Evolutionary conservation across 2,329 filamentous ascomycete species (phyloP).

Genomic region (Penicillium sumatraense): DNA sequence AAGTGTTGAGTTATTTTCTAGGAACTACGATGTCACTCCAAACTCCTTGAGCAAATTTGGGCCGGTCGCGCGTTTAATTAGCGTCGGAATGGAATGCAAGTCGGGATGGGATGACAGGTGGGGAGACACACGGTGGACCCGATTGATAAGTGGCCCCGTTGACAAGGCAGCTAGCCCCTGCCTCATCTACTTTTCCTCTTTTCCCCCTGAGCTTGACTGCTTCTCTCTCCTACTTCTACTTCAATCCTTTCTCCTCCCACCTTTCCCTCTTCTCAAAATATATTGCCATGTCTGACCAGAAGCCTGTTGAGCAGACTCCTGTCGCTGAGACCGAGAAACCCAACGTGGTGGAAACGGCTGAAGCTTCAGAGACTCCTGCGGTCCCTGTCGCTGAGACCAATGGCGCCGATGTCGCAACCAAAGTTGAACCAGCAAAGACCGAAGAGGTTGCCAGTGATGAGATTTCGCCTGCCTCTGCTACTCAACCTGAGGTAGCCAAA

Average conservation of each 20-base stretch:
- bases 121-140: slow-evolving; percentile 8
- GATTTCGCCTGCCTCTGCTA: slow-evolving; percentile 7
- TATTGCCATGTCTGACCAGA: slow-evolving; percentile 26
- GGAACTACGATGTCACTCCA: too few species aligned
- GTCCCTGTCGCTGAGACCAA: slow-evolving; percentile 8
- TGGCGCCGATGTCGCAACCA: slow-evolving; percentile 4
- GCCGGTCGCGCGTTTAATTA: neutral
- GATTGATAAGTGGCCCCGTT: slow-evolving; percentile 23
- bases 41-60: neutral
- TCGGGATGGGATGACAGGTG: slow-evolving; percentile 17
- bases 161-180: slow-evolving; percentile 22
- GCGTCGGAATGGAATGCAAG: neutral
- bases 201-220: slow-evolving; percentile 15
- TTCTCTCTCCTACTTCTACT: neutral
- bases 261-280: neutral
- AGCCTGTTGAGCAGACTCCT: slow-evolving; percentile 22
- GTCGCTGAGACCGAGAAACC: slow-evolving; percentile 21
- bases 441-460: slow-evolving; percentile 6
- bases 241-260: neutral
- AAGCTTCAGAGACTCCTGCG: slow-evolving; percentile 15
- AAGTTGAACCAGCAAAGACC: slow-evolving; percentile 1
- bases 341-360: slow-evolving; percentile 15
- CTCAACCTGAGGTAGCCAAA: slow-evolving; percentile 21
- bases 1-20: too few species aligned
- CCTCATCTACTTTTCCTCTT: slow-evolving; percentile 5